A percentile compares a stretch with the other conserved stretches of the same genome.
These are phyloP conservation scores for Alternaria triticimaculans DNA, from an alignment of 2,329 filamentous ascomycete genomes.

Conservation along the genomic window DNA sequence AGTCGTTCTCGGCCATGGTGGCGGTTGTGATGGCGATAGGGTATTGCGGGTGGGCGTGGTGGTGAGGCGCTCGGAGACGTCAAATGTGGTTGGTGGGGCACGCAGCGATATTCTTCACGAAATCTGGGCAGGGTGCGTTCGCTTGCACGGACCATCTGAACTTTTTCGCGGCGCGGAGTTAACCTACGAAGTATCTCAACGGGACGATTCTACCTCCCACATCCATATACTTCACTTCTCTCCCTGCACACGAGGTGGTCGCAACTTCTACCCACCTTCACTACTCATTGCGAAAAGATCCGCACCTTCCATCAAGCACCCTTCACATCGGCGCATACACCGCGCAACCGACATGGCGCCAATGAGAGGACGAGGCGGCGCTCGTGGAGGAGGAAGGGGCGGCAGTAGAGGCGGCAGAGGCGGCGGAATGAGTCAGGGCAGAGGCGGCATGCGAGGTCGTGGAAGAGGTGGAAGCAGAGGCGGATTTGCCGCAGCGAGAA, in stretches of 20 bases:
- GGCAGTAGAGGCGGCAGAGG: not conserved
- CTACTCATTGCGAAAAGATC: too few species aligned
- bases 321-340: not conserved
- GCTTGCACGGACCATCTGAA: slow-evolving; percentile 38
- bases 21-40: slow-evolving; percentile 57
- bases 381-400: slow-evolving; percentile 16
- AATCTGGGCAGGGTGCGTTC: slow-evolving; percentile 42
- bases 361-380: slow-evolving; percentile 26
- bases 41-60: slow-evolving; percentile 13
- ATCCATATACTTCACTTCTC: not conserved
- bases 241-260: not conserved
- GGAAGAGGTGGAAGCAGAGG: slow-evolving; percentile 28
- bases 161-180: slow-evolving; percentile 8
- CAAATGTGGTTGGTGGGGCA: slow-evolving; percentile 27
- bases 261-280: too few species aligned
- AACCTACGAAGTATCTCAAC: not conserved
- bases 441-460: slow-evolving; percentile 10
- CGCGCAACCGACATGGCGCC: slow-evolving; percentile 18
- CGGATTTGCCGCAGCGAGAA: slow-evolving; percentile 36
- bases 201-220: not conserved
- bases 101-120: slow-evolving; percentile 38
- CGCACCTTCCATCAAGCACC: not conserved
- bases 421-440: slow-evolving; percentile 6
- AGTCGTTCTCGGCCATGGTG: slow-evolving; percentile 83
- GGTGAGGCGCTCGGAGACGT: slow-evolving; percentile 20